Percentiles rank a stretch among this genome's conserved stretches.
phyloP scores from a whole-genome alignment of 2,329 filamentous ascomycete genomes.

The Claviceps sp. region DNA sequence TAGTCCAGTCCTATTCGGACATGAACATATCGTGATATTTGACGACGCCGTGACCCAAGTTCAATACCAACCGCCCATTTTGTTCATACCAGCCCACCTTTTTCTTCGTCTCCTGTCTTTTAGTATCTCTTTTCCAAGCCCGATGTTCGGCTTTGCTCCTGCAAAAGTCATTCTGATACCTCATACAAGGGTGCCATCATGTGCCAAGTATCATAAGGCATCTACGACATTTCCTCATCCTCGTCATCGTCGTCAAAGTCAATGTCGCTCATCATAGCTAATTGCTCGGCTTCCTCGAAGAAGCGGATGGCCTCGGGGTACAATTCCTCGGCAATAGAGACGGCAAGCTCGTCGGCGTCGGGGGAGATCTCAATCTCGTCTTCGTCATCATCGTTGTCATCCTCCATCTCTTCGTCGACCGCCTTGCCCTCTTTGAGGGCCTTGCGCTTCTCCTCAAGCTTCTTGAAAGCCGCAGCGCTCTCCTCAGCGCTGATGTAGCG shows the following conservation, averaged over 20 bases:
- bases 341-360: slow-evolving; percentile 71
- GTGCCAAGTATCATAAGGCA: no score
- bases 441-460: slow-evolving; percentile 44
- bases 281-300: slow-evolving; percentile 59
- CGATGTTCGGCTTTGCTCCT: no score
- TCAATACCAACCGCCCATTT: neutral
- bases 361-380: slow-evolving; percentile 72
- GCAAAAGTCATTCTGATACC: no score
- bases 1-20: neutral
- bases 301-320: slow-evolving; percentile 83
- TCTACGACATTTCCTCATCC: slow-evolving; percentile 31
- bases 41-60: neutral
- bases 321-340: slow-evolving; percentile 72
- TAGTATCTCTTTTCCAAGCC: neutral
- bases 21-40: neutral
- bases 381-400: slow-evolving; percentile 46
- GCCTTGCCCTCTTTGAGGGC: slow-evolving; percentile 37
- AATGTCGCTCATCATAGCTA: slow-evolving; percentile 51
- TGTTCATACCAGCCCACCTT: neutral
- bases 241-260: slow-evolving; percentile 46
- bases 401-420: slow-evolving; percentile 25
- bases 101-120: neutral
- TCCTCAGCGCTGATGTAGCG: slow-evolving; percentile 60
- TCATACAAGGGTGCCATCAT: no score
- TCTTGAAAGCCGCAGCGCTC: slow-evolving; percentile 45